phyloP scores from a whole-genome alignment of 2,329 filamentous ascomycete genomes.

The Fusarium dlaminii region DNA sequence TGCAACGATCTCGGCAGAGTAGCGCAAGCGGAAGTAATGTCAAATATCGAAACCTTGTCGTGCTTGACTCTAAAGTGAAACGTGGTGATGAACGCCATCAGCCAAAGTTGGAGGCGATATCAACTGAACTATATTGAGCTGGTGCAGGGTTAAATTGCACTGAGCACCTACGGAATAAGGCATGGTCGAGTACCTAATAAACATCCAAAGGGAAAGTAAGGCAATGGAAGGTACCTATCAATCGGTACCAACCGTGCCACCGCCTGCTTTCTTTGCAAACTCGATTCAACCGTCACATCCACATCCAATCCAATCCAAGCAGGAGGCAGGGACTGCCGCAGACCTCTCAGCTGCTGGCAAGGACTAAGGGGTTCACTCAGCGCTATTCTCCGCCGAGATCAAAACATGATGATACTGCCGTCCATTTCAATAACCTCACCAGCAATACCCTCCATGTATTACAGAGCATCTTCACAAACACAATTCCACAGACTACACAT shows the following conservation, averaged over 20 bases:
- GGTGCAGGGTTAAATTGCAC: neutral
- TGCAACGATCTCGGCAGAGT: slow-evolving; percentile 12
- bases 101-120: neutral
- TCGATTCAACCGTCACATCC: neutral
- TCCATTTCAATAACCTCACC: neutral
- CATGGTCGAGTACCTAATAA: neutral
- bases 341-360: neutral
- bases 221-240: slow-evolving; percentile 10
- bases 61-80: slow-evolving; percentile 2
- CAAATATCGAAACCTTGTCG: slow-evolving; percentile 11
- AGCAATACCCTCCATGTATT: neutral
- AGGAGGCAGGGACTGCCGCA: neutral
- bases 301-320: neutral
- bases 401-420: neutral
- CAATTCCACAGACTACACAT: neutral
- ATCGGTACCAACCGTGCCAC: slow-evolving; percentile 8
- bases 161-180: neutral
- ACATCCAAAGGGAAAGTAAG: slow-evolving; percentile 3
- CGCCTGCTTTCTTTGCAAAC: neutral
- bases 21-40: slow-evolving; percentile 22
- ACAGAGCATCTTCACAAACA: neutral
- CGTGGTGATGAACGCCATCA: slow-evolving; percentile 1
- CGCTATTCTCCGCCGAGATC: slow-evolving; percentile 22
- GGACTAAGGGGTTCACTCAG: slow-evolving; percentile 21
- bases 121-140: neutral